Percentiles rank a stretch among this genome's conserved stretches.
phyloP scores from a whole-genome alignment of 306 rosid species.

The Ochetophila trinervis region DNA sequence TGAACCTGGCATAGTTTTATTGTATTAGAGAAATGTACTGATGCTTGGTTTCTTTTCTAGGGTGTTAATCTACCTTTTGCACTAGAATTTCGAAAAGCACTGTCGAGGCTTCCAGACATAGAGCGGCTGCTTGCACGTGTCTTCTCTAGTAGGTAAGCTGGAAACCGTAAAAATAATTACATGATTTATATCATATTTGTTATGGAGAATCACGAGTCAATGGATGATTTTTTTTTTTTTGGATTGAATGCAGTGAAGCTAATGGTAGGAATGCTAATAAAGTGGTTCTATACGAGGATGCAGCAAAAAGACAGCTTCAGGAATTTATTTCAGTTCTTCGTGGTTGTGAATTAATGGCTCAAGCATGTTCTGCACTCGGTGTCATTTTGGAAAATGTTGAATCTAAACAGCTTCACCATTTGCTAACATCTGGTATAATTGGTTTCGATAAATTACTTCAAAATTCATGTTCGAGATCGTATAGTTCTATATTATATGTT shows the following conservation, averaged over 20 bases:
- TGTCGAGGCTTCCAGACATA: constrained; percentile 72
- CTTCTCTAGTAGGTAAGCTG: constrained; percentile 59
- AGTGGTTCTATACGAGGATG: constrained; percentile 86
- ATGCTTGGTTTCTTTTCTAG: constrained; percentile 42
- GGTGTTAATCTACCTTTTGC: constrained; percentile 70
- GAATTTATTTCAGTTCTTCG: constrained; percentile 77
- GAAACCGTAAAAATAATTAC: constrained; percentile 15
- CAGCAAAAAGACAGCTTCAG: constrained; percentile 76
- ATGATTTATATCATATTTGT: not conserved
- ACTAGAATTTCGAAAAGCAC: constrained; percentile 62
- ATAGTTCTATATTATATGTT: not conserved
- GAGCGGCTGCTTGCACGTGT: constrained; percentile 86
- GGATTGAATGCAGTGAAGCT: constrained; percentile 58
- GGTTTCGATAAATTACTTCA: constrained; percentile 11
- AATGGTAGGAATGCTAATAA: constrained; percentile 82
- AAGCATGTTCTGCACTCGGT: constrained; percentile 64
- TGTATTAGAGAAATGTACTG: constrained; percentile 11
- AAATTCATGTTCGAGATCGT: constrained; percentile 20
- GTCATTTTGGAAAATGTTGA: constrained; percentile 55
- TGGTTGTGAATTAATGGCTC: constrained; percentile 79
- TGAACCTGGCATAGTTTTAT: not conserved
- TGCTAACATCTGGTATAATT: constrained; percentile 73
- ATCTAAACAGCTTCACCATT: constrained; percentile 58
- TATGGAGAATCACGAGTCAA: constrained; percentile 18
- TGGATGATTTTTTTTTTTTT: constrained; percentile 25